A percentile compares a stretch with the other conserved stretches of the same genome.
Conservation (phyloP, 1,139 yeast genomes). For the Kodamaea suecica region DNA sequence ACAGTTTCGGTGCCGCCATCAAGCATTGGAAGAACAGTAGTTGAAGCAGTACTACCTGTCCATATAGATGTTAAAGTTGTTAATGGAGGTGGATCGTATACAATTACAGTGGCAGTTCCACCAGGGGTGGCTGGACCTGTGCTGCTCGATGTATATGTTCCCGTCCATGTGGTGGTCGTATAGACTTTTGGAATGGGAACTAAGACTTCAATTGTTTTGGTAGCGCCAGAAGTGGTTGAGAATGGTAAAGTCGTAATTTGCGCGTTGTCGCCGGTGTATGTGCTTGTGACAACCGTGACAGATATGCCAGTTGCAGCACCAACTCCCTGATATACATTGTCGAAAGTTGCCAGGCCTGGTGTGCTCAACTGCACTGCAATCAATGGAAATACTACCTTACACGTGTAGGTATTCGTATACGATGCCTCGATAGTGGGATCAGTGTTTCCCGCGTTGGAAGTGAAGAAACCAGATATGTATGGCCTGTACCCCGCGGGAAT, state of each 20-base stretch:
- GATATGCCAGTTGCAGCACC: conserved; percentile 21
- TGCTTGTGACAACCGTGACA: conserved; percentile 18
- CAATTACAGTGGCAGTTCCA: conserved; percentile 17
- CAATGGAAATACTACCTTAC: conserved; percentile 9
- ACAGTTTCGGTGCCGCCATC: conserved; percentile 18
- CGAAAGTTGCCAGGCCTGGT: conserved; percentile 11
- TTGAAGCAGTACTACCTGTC: too few species aligned
- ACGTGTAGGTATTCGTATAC: conserved; percentile 16
- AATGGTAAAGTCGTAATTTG: conserved; percentile 4
- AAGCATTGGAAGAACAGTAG: conserved; percentile 6
- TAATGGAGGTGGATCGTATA: conserved; percentile 17
- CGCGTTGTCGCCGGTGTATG: conserved; percentile 17
- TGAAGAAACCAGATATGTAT: conserved; percentile 20
- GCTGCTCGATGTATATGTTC: too few species aligned
- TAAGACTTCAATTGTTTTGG: conserved; percentile 10
- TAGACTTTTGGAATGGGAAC: conserved; percentile 11
- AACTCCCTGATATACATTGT: conserved; percentile 1
- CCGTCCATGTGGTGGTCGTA: conserved; percentile 13
- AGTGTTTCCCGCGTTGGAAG: conserved; percentile 2
- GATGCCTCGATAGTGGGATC: background rate
- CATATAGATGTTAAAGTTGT: too few species aligned
- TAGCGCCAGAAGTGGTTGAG: conserved; percentile 1
- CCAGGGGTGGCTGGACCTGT: conserved; percentile 10
- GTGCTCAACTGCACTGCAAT: conserved; percentile 1
- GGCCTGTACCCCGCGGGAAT: conserved; percentile 34